A percentile compares a stretch with the other conserved stretches of the same genome.
Evolutionary conservation across 2,329 filamentous ascomycete species (phyloP).

Genomic region (Monilinia fructigena): DNA sequence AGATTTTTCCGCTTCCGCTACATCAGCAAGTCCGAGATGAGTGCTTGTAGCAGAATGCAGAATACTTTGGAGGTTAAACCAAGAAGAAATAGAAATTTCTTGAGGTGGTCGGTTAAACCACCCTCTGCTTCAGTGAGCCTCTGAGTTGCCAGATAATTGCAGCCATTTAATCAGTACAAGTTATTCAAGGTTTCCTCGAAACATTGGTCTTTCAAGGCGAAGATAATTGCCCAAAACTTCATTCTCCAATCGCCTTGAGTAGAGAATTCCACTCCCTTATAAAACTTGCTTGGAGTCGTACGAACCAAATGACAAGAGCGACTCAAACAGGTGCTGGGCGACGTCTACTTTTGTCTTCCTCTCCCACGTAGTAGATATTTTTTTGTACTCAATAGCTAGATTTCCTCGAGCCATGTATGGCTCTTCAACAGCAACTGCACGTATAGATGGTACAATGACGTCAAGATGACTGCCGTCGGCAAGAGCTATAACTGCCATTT

Average conservation of each 20-base stretch:
- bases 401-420: conserved; percentile 75
- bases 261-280: conserved; percentile 70
- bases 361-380: conserved; percentile 56
- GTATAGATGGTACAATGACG: conserved; percentile 83
- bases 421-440: conserved; percentile 70
- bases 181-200: conserved; percentile 68
- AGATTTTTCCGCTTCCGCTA: conserved; percentile 42
- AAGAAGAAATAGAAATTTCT: conserved; percentile 61
- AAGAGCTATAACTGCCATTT: conserved; percentile 81
- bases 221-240: conserved; percentile 79
- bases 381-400: conserved; percentile 75
- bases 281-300: conserved; percentile 84
- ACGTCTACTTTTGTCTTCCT: conserved; percentile 46
- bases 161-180: conserved; percentile 84
- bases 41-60: conserved; percentile 65
- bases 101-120: conserved; percentile 28
- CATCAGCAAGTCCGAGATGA: conserved; percentile 68
- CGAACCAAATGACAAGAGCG: conserved; percentile 76
- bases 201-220: conserved; percentile 69
- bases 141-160: conserved; percentile 68
- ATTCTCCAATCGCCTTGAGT: conserved; percentile 75
- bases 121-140: conserved; percentile 53
- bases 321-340: conserved; percentile 37
- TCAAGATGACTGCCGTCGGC: conserved; percentile 77
- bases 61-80: conserved; percentile 78